Conservation (phyloP, 768 basidiomycete species). For the Gautieria morchelliformis region DNA sequence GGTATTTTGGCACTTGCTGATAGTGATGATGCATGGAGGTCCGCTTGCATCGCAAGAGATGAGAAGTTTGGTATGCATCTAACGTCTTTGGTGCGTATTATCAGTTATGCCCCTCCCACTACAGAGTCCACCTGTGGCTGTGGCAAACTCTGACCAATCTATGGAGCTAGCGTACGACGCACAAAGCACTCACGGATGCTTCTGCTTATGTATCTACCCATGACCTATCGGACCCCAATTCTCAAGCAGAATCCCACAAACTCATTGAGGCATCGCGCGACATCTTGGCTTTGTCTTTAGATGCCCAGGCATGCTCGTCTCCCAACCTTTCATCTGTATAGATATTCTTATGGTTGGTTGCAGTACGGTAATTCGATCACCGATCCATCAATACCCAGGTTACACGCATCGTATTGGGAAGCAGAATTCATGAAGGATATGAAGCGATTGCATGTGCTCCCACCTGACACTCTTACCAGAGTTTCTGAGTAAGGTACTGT, state of each 20-base stretch:
- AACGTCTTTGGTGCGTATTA: constrained; percentile 54
- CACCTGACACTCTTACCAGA: constrained; percentile 85
- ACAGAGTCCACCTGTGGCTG: too few species aligned
- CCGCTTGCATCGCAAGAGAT: constrained; percentile 62
- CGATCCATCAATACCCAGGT: constrained; percentile 77
- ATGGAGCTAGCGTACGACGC: background rate
- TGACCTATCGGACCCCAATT: background rate
- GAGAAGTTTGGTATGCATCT: constrained; percentile 93
- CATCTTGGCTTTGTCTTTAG: constrained; percentile 61
- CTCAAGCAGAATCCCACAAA: constrained; percentile 34
- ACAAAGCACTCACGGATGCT: background rate
- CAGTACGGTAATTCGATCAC: constrained; percentile 74
- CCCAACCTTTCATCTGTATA: background rate
- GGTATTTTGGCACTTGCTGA: constrained; percentile 32
- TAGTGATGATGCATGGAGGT: constrained; percentile 53
- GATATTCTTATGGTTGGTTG: background rate
- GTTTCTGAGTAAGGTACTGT: constrained; percentile 74
- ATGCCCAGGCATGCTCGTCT: constrained; percentile 49
- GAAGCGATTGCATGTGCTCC: constrained; percentile 74
- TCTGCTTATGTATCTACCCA: background rate
- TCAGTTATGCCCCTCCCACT: too few species aligned
- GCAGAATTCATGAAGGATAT: constrained; percentile 85
- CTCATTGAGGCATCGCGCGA: constrained; percentile 73
- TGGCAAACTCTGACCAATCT: background rate
- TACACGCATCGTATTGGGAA: constrained; percentile 84